phyloP scores from a whole-genome alignment of 805 yeast genomes.

The Ogataea philodendri region DNA sequence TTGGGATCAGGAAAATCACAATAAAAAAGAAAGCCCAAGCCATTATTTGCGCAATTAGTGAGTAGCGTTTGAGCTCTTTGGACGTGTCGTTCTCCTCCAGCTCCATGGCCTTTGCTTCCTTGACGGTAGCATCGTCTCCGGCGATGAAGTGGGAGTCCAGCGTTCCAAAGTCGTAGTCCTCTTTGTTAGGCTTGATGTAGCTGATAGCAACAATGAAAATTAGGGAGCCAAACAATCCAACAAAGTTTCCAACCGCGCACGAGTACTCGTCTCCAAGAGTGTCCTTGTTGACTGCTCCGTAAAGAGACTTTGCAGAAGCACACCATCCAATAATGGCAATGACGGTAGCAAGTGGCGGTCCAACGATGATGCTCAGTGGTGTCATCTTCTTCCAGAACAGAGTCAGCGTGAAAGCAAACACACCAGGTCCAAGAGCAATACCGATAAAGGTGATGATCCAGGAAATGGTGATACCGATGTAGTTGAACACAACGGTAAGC shows the following conservation, averaged over 20 bases:
- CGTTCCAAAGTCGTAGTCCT: slow-evolving; percentile 29
- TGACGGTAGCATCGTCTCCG: slow-evolving; percentile 37
- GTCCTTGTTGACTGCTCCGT: slow-evolving; percentile 43
- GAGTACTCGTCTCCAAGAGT: slow-evolving; percentile 44
- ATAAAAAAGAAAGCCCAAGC: slow-evolving; percentile 28
- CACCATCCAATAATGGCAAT: slow-evolving; percentile 49
- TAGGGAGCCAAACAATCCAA: slow-evolving; percentile 35
- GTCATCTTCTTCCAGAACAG: slow-evolving; percentile 40
- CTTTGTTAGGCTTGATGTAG: slow-evolving; percentile 25
- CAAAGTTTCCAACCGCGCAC: slow-evolving; percentile 45
- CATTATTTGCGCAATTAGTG: slow-evolving; percentile 25
- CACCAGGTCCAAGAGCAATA: slow-evolving; percentile 50
- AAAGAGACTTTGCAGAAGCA: slow-evolving; percentile 42
- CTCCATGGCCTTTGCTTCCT: slow-evolving; percentile 32
- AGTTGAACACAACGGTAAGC: slow-evolving; percentile 39
- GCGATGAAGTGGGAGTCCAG: slow-evolving; percentile 28
- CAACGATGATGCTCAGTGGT: slow-evolving; percentile 38
- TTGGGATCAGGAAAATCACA: slow-evolving; percentile 31
- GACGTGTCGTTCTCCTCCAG: slow-evolving; percentile 15
- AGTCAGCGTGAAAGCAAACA: slow-evolving; percentile 44
- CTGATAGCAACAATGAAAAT: slow-evolving; percentile 33
- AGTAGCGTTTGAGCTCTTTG: slow-evolving; percentile 25
- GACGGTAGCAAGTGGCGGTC: slow-evolving; percentile 50
- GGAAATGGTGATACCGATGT: slow-evolving; percentile 40
- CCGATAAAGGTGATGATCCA: slow-evolving; percentile 48